These are phyloP conservation scores for Aureobasidium musti DNA, from an alignment of 2,329 filamentous ascomycete genomes.

Conservation along the genomic window DNA sequence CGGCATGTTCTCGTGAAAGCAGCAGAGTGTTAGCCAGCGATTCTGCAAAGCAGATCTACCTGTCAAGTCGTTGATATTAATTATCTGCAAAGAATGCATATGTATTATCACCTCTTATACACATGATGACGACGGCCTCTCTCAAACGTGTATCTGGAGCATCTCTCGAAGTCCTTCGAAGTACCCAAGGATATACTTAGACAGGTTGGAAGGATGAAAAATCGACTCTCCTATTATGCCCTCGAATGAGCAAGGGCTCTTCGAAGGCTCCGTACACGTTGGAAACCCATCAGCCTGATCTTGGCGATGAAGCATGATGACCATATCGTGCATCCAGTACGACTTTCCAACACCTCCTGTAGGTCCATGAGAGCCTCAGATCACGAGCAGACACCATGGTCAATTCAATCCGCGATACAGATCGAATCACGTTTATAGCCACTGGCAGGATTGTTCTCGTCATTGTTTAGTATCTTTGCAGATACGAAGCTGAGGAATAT, in stretches of 20 bases:
- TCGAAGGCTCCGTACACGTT: neutral
- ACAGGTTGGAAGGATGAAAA: neutral
- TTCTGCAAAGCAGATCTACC: slow-evolving; percentile 9
- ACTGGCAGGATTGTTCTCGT: neutral
- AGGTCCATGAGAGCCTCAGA: neutral
- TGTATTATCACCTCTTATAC: neutral
- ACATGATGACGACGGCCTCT: neutral
- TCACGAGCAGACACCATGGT: neutral
- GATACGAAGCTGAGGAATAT: neutral
- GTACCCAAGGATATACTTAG: too few species aligned
- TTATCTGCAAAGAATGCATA: slow-evolving; percentile 3
- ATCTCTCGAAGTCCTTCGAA: too few species aligned
- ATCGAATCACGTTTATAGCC: neutral
- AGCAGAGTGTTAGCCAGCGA: neutral
- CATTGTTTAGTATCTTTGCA: neutral
- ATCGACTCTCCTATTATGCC: neutral
- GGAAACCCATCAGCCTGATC: slow-evolving; percentile 2
- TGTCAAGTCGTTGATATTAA: neutral
- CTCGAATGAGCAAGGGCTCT: neutral
- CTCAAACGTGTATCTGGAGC: neutral
- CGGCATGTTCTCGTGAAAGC: neutral
- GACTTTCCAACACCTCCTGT: neutral
- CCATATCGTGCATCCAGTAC: slow-evolving; percentile 11
- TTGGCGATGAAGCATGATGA: slow-evolving; percentile 18
- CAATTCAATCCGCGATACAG: neutral